A percentile compares a stretch with the other conserved stretches of the same genome.
These are phyloP conservation scores for Celoporthe dispersa DNA, from an alignment of 2,329 filamentous ascomycete species.

Conservation along the genomic window DNA sequence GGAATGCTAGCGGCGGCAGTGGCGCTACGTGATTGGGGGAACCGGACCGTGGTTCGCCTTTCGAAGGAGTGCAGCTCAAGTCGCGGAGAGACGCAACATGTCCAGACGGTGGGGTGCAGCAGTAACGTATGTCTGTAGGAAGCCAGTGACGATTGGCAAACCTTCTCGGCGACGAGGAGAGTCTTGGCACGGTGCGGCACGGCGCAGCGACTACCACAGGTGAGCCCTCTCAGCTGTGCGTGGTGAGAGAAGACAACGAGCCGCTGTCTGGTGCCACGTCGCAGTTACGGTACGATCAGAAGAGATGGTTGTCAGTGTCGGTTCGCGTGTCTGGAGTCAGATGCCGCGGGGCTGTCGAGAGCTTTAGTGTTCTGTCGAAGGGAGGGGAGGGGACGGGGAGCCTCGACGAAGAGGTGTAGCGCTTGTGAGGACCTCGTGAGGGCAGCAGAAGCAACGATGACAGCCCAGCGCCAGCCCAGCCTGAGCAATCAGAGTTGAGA, in stretches of 20 bases:
- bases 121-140: not conserved
- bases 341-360: not conserved
- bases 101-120: not conserved
- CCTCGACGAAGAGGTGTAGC: not conserved
- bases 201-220: not conserved
- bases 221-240: not conserved
- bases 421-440: slow-evolving; percentile 10
- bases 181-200: not conserved
- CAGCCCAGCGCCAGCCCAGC: slow-evolving; percentile 2
- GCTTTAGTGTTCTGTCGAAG: not conserved
- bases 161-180: not conserved
- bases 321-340: not conserved
- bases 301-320: not conserved
- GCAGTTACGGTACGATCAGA: not conserved
- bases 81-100: not conserved
- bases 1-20: not conserved
- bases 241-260: not conserved
- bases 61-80: not conserved
- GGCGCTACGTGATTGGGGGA: not conserved
- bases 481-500: slow-evolving; percentile 9
- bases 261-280: not conserved
- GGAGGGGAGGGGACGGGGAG: not conserved
- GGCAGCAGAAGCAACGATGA: slow-evolving; percentile 12
- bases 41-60: slow-evolving; percentile 1
- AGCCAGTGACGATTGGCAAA: not conserved